phyloP scores from a whole-genome alignment of 1,284 basidiomycete species.

The Ceratobasidium sp. region DNA sequence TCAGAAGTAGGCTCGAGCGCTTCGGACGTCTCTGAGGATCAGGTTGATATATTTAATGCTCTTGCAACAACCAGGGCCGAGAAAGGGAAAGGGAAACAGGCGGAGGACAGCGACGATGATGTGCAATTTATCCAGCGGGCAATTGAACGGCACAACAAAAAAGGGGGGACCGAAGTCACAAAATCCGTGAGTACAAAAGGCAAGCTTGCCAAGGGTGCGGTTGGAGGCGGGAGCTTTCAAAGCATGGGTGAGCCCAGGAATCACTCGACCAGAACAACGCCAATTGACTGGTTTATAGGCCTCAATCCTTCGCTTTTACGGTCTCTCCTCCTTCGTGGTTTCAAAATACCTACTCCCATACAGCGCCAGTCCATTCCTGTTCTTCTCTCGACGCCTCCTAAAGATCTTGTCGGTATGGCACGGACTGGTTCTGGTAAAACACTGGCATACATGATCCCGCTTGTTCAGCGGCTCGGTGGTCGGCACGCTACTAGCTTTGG shows the following conservation, averaged over 20 bases:
- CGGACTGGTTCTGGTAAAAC: constrained; percentile 99
- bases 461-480: constrained; percentile 87
- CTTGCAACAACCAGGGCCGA: constrained; percentile 56
- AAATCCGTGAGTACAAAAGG: constrained; percentile 66
- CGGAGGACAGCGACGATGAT: constrained; percentile 64
- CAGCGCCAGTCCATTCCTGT: constrained; percentile 91
- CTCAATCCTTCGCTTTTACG: constrained; percentile 86
- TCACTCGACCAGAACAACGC: neutral
- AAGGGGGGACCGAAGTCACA: constrained; percentile 76
- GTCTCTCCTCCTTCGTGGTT: constrained; percentile 91
- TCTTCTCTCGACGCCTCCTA: constrained; percentile 84
- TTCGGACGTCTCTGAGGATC: constrained; percentile 54
- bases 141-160: constrained; percentile 73
- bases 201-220: constrained; percentile 73
- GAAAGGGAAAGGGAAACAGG: constrained; percentile 41
- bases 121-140: constrained; percentile 70
- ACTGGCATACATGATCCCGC: constrained; percentile 93
- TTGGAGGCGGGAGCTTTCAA: constrained; percentile 86
- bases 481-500: constrained; percentile 85
- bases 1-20: constrained; percentile 13
- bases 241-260: constrained; percentile 75
- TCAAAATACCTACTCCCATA: constrained; percentile 95
- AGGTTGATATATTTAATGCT: constrained; percentile 62
- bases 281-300: constrained; percentile 61
- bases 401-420: constrained; percentile 98